Evolutionary conservation across 2,329 filamentous ascomycete species (phyloP).

Genomic region (Sclerotinia subarctica): DNA sequence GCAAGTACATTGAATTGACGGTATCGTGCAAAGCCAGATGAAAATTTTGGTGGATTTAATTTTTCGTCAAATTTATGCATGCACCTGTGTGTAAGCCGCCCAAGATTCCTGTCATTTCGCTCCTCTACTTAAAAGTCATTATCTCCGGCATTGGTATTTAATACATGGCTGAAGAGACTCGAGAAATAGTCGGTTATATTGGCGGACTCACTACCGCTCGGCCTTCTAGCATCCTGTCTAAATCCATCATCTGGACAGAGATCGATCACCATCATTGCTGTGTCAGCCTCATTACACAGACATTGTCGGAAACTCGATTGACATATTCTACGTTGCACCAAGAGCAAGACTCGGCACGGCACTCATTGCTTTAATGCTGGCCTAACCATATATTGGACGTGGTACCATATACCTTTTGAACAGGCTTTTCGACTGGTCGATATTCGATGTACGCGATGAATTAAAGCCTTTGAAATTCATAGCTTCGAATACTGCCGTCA

Average conservation of each 20-base stretch:
- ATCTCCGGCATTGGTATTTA: slow-evolving; percentile 50
- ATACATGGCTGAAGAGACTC: slow-evolving; percentile 63
- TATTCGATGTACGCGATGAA: slow-evolving; percentile 62
- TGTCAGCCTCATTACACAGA: neutral
- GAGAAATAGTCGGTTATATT: slow-evolving; percentile 63
- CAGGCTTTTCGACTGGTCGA: neutral
- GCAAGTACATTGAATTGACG: neutral
- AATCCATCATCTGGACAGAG: slow-evolving; percentile 39
- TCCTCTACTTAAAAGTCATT: neutral
- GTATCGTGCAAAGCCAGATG: slow-evolving; percentile 47
- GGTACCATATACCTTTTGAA: slow-evolving; percentile 14
- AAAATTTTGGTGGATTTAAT: slow-evolving; percentile 44
- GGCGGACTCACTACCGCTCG: slow-evolving; percentile 55
- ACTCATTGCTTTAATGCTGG: slow-evolving; percentile 1
- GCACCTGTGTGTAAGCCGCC: neutral
- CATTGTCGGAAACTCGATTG: neutral
- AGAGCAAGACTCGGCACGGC: slow-evolving; percentile 39
- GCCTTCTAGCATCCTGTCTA: slow-evolving; percentile 54
- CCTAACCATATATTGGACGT: slow-evolving; percentile 8
- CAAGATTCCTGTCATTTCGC: neutral
- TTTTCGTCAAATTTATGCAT: slow-evolving; percentile 47
- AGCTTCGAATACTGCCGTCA: no score
- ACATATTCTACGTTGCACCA: neutral
- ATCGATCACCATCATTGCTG: slow-evolving; percentile 6
- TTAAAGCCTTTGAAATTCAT: slow-evolving; percentile 53